Evolutionary conservation across 2,329 filamentous ascomycete species (phyloP), one percentile per base, ranked within the genome.

Genomic region (Sarocladium kiliense): DNA sequence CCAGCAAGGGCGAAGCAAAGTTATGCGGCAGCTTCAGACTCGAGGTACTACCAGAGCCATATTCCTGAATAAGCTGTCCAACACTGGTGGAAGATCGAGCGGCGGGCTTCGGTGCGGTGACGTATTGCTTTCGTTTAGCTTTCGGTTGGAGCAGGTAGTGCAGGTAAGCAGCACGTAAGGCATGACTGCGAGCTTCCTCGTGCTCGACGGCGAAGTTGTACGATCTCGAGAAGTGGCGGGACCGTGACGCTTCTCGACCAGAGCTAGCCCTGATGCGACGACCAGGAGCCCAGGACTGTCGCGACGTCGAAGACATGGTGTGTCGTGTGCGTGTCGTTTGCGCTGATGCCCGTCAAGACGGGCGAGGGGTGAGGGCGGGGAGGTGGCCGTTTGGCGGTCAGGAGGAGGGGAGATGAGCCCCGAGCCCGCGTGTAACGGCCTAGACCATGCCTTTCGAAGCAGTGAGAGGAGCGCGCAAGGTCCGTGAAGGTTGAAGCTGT

Each of bases 101-200:
- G 58, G 84, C 80, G 55, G 82, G 81, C 63, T 84, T 85, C 51
- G 86, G 74, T 60, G 81, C 67, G 73, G 85, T 73, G 41, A 94
- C 85, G 80, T 91, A 95, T 74, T 96, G 91, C 66, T 93, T 89
- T 66, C 91, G 85, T 73, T 93, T 94, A 65, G 89, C 82, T 66
- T 91, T 89, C 59, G 94, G 93, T 69, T 96, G 91, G 54, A 99
- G 81, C 44, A 97, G 85, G 71, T 99, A 95, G 71, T 93, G 82
- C 57, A 99, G 87, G 72, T 91, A 97, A 62, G 93, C 93, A 62
- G 89, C 86, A 59, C 94, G 88, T 55, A 99, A 84, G 64, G 92
- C 91, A 73, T 91, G 96, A 60, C 86, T 88, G 74, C 95, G 96
- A 67, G 91, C 92, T 72, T 97, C 91, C 64, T 95, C 88, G 68